These are phyloP conservation scores for Sinapis alba DNA, from an alignment of 441 rosid species.

Conservation along the genomic window DNA sequence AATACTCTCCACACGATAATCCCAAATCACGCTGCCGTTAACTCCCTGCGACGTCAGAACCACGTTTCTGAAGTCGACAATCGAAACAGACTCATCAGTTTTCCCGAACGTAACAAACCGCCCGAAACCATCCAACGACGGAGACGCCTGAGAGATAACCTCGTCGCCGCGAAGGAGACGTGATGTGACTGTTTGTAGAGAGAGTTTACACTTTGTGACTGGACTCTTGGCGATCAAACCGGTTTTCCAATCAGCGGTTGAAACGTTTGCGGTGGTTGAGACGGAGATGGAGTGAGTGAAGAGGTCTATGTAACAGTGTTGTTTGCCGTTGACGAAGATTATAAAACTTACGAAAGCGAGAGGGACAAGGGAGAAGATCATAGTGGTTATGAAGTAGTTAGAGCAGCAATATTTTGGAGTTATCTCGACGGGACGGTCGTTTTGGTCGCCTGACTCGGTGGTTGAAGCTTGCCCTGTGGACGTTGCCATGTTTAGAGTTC, in stretches of 20 bases:
- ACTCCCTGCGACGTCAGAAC: not conserved
- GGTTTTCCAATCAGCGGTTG: slow-evolving; percentile 28
- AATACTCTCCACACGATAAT: not conserved
- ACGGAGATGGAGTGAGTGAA: slow-evolving; percentile 23
- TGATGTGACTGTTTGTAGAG: slow-evolving; percentile 9
- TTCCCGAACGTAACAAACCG: not conserved
- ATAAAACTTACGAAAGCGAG: too few relatives aligned
- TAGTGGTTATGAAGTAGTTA: not conserved
- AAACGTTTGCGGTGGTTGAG: slow-evolving; percentile 12
- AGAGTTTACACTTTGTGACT: slow-evolving; percentile 7
- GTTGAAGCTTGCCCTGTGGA: too few relatives aligned
- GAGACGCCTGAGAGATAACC: not conserved
- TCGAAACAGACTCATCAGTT: not conserved
- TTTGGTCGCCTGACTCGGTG: too few relatives aligned
- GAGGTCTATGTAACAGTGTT: slow-evolving; percentile 25
- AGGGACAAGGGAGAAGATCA: too few relatives aligned
- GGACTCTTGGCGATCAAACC: slow-evolving; percentile 14
- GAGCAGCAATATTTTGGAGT: too few relatives aligned
- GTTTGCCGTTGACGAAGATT: too few relatives aligned
- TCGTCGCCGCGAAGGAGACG: slow-evolving; percentile 13
- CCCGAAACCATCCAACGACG: not conserved
- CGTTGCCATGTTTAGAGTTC: too few relatives aligned
- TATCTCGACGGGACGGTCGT: too few relatives aligned
- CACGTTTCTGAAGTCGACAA: not conserved
- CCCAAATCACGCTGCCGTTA: not conserved